Base-by-base conservation (phyloP, 495 filamentous ascomycete species). In the Echria macrotheca region DNA sequence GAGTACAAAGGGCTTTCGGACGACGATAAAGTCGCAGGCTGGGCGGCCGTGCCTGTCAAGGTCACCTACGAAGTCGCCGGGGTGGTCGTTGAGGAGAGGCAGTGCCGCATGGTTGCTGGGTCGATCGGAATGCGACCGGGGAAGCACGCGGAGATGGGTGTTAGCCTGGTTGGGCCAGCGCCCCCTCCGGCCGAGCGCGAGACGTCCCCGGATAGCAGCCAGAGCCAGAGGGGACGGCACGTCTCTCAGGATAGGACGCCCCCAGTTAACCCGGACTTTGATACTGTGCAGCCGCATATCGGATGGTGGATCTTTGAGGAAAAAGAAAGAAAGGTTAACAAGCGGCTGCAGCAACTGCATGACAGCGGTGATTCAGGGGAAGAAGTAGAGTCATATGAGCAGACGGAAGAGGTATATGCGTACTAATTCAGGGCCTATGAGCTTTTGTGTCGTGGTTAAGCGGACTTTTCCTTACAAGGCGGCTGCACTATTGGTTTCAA, bases 1-100 rank as follows among this genome's bases (percentile, higher is more conserved):
- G 21, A 26, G 41, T 44, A 44, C 25, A 17, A 14, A 17, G 8
- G 22, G 18, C 22, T 44, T 3, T 6, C 4, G 26, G 41, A 44
- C 5, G 25, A 15, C 19, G 7, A 26, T 5, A 28, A 24, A 7
- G 24, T 29, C 3, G 41, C 24, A 3, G 41, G 41, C 6, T 46
- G 29, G 25, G 43, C 43, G 24, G 29, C 17, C 2, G 43, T 46
- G 11, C 43, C 43, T 6, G 43, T 46, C 4, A 46, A 33, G 14
- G 43, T 46, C 4, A 18, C 18, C 9, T 8, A 5, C 9, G 18
- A 19, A 19, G 37, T 14, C 37, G 37, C 7, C 9, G 37, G 37
- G 15, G 7, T 9, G 3, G 15, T 40, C 12, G 19, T 40, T 2
- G 37, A 40, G 5, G 15, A 9, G 5, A 3, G 37, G 2, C 5